Base-by-base conservation (phyloP, 164 flowering plant species). In the Chloranthus sessilifolius region DNA sequence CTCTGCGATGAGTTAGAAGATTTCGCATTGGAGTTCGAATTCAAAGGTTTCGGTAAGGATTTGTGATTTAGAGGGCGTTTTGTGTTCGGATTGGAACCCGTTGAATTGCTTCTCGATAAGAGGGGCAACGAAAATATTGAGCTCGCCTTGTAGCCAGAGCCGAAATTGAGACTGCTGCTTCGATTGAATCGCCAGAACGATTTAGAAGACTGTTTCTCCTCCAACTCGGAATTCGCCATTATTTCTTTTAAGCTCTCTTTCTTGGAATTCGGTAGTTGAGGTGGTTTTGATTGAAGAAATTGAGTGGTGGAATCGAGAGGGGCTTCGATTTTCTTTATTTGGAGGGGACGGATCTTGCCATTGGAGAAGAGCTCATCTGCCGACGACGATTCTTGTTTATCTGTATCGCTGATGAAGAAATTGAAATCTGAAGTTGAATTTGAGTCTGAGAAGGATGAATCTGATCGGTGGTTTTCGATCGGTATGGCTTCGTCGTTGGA, bases 331-430 rank as follows among this genome's bases (percentile, higher is more conserved):
- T 62, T 71, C 62, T 67, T 73, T 47, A 75, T 58, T 42, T 64
- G 53, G 31, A 61, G 34, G 7, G 95, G 85, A 1, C 74, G 77
- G 65, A 86, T 71, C 57, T 73, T 83, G 27, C 95, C 95, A 33
- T 79, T 60, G 58, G 76, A 75, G 72, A 83, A 86, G 29, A 86
- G 82, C 61, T 86, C 88, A 33, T 86, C 91, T 0, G 95, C 95
- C 0, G 76, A 53, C 3, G 78, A 74, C 3, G 74, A 47, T 27
- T 77, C 74, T 33, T 69, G 74, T 24, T 47, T 43, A 22, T 62
- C 61, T 43, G 43, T 56, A 12, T 53, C 47, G 50, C 53, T 37
- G 12, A 75, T 29, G 70, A 72, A 72, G 85, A 83, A 81, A 42
- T 81, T 69, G 60, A 83, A 80, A 53, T 81, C 87, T 2, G 74